phyloP scores from a whole-genome alignment of 2,329 filamentous ascomycete species.

The Apiospora phragmitis region DNA sequence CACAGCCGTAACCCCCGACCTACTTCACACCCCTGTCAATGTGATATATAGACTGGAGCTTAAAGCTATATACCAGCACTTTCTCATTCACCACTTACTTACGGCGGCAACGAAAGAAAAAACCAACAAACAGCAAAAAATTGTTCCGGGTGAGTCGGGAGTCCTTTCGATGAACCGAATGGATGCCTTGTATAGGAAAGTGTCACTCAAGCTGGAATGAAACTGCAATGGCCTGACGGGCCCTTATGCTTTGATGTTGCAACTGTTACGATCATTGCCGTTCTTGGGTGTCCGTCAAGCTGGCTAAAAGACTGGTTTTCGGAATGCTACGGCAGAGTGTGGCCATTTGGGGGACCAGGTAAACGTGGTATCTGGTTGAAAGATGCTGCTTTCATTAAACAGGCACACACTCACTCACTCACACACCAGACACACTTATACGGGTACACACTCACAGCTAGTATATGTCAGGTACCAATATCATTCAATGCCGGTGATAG shows the following conservation, averaged over 20 bases:
- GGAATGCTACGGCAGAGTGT: neutral
- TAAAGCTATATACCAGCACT: neutral
- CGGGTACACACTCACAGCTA: neutral
- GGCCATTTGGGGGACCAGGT: neutral
- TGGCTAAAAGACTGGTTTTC: neutral
- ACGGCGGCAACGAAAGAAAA: neutral
- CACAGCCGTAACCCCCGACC: neutral
- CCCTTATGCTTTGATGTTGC: neutral
- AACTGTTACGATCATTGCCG: neutral
- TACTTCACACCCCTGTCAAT: neutral
- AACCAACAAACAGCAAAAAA: neutral
- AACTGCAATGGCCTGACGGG: neutral
- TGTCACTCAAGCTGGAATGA: neutral
- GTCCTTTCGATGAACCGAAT: neutral
- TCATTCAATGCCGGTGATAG: neutral
- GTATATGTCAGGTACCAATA: neutral
- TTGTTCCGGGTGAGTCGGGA: neutral
- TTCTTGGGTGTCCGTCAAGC: neutral
- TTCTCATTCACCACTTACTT: neutral
- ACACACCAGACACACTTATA: neutral
- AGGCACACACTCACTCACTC: neutral
- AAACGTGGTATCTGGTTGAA: neutral
- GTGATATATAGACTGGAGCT: neutral
- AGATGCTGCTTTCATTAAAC: slow-evolving; percentile 2
- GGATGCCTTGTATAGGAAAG: neutral